Evolutionary conservation across 2,329 filamentous ascomycete genomes (phyloP), one percentile per base, ranked within the genome.

Genomic region (Aulographum hederae): DNA sequence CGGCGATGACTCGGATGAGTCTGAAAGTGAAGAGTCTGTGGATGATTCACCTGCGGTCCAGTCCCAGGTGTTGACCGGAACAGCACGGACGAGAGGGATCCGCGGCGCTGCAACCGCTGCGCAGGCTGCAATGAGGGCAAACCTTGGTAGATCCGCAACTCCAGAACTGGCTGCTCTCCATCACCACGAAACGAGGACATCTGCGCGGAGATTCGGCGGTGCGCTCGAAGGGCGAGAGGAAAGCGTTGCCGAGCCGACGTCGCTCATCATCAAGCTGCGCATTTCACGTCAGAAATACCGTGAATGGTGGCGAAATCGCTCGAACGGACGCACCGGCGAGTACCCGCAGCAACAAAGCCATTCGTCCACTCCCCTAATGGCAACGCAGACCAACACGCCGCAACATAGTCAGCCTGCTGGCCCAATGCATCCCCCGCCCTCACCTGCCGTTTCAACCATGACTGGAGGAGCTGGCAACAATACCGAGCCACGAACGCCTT

Each of bases 81-180:
- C 85, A 2, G 76, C 84, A 23, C 70, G 86, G 39, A 93, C 84
- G 6, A 70, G 86, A 49, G 78, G 78, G 30, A 84, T 94, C 69
- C 75, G 86, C 34, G 84, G 82, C 32, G 86, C 86, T 12, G 86
- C 86, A 12, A 76, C 74, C 17, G 78, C 77, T 27, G 86, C 86
- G 4, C 79, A 86, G 48, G 80, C 82, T 40, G 78, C 85, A 34
- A 86, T 95, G 71, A 60, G 69, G 39, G 76, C 76, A 21, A 77
- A 80, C 39, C 57, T 65, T 28, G 62, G 60, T n/a, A 75, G 89
- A 37, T 94, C 86, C 19, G 80, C 85, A 49, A 95, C 89, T 0
- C 89, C 89, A 3, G 89, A 95, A 50, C 62, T 74, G 6, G 67
- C 63, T 28, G 55, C 62, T 8, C 59, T 66, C 41, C 75, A 74